These are phyloP conservation scores for Flaveria trinervia DNA, from an alignment of 129 eudicot genomes.

Conservation along the genomic window DNA sequence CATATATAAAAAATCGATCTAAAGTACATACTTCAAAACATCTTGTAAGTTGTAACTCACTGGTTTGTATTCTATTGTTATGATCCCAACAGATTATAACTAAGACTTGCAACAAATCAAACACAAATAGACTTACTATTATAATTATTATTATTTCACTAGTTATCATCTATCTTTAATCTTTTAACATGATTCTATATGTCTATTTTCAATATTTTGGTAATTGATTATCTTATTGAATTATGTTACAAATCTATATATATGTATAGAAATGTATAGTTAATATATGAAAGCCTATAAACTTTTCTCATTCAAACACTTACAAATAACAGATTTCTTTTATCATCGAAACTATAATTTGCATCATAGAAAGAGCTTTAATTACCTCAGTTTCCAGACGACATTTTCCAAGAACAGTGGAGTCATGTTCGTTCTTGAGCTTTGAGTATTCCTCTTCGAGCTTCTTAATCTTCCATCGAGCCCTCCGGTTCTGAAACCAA, in stretches of 20 bases:
- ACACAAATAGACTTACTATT: neutral
- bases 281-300: too few species aligned
- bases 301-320: too few species aligned
- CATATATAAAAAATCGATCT: neutral
- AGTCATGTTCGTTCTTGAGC: constrained; percentile 65
- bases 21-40: neutral
- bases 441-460: constrained; percentile 75
- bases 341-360: neutral
- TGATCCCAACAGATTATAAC: neutral
- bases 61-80: neutral
- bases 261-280: too few species aligned
- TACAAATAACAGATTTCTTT: neutral
- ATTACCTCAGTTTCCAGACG: constrained; percentile 78
- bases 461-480: constrained; percentile 90
- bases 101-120: neutral
- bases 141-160: too few species aligned
- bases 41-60: too few species aligned
- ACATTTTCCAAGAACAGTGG: constrained; percentile 65
- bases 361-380: neutral
- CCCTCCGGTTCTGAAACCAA: constrained; percentile 91
- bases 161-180: too few species aligned
- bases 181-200: too few species aligned
- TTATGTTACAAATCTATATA: too few species aligned
- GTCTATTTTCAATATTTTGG: too few species aligned
- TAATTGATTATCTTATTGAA: too few species aligned